These are phyloP conservation scores for Agapanthus africanus DNA, from an alignment of 106 monocot genomes.

Conservation along the genomic window DNA sequence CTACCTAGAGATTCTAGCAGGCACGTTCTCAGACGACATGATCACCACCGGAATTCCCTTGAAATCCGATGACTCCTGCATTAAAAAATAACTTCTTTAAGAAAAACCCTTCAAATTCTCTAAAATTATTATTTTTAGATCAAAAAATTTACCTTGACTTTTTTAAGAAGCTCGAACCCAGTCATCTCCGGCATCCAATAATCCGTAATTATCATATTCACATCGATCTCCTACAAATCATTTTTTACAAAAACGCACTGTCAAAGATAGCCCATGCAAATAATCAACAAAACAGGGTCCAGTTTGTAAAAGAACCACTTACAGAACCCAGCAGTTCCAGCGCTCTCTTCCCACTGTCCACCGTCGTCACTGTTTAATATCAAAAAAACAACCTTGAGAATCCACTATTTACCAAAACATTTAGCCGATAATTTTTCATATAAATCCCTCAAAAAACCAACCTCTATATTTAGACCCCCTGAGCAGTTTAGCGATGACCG, in stretches of 20 bases:
- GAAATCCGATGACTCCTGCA: slow-evolving; percentile 56
- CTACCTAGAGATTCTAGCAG: slow-evolving; percentile 56
- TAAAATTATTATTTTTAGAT: too few species aligned
- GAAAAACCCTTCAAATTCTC: too few species aligned
- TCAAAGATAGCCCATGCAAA: too few species aligned
- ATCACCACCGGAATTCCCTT: slow-evolving; percentile 76
- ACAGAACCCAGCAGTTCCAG: slow-evolving; percentile 23
- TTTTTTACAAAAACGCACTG: too few species aligned
- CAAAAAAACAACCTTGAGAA: too few species aligned
- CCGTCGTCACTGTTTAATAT: slow-evolving; percentile 28
- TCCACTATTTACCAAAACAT: too few species aligned
- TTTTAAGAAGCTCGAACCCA: slow-evolving; percentile 67
- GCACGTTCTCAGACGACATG: slow-evolving; percentile 78
- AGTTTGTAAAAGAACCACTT: too few species aligned
- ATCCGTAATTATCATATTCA: slow-evolving; percentile 78
- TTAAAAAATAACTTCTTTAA: too few species aligned
- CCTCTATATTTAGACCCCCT: slow-evolving; percentile 33
- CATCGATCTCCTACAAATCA: slow-evolving; percentile 50
- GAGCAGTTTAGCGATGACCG: slow-evolving; percentile 32
- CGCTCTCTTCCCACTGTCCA: slow-evolving; percentile 34
- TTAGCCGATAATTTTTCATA: too few species aligned
- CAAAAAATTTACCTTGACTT: slow-evolving; percentile 73
- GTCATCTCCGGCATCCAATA: slow-evolving; percentile 91
- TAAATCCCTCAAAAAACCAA: too few species aligned
- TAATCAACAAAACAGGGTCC: too few species aligned